Conservation (phyloP, 306 rosid species). For the Senna siamea region DNA sequence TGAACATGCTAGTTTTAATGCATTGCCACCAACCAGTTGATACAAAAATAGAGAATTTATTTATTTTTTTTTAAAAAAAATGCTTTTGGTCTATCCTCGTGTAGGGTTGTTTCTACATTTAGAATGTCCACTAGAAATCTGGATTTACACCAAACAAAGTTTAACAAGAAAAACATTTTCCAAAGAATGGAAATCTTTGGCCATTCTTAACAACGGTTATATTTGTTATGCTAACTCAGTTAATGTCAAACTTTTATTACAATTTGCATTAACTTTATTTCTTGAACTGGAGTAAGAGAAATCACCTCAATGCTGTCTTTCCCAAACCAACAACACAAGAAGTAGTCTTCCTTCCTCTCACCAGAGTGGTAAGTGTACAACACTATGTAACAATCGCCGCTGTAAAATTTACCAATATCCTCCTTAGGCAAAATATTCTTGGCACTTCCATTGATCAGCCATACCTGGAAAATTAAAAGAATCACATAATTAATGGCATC, state of each 20-base stretch:
- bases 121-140: slow-evolving; percentile 18
- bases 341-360: slow-evolving; percentile 96
- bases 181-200: too few relatives aligned
- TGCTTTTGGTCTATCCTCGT: not conserved
- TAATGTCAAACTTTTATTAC: slow-evolving; percentile 2
- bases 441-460: slow-evolving; percentile 92
- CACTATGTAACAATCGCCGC: slow-evolving; percentile 96
- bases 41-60: too few relatives aligned
- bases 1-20: not conserved
- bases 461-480: slow-evolving; percentile 60
- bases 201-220: too few relatives aligned
- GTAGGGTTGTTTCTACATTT: slow-evolving; percentile 8
- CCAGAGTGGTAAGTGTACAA: slow-evolving; percentile 92
- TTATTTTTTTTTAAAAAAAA: not conserved
- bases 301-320: slow-evolving; percentile 89
- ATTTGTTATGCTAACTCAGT: not conserved
- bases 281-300: slow-evolving; percentile 33
- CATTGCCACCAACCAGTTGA: not conserved
- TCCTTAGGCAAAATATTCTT: slow-evolving; percentile 78
- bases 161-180: not conserved
- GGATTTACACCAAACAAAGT: not conserved
- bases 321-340: slow-evolving; percentile 96
- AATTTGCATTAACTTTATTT: slow-evolving; percentile 25
- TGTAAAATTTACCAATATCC: slow-evolving; percentile 88
- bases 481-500: slow-evolving; percentile 14